phyloP scores from a whole-genome alignment of 1,284 basidiomycete species.

The Volvariella surrecta region DNA sequence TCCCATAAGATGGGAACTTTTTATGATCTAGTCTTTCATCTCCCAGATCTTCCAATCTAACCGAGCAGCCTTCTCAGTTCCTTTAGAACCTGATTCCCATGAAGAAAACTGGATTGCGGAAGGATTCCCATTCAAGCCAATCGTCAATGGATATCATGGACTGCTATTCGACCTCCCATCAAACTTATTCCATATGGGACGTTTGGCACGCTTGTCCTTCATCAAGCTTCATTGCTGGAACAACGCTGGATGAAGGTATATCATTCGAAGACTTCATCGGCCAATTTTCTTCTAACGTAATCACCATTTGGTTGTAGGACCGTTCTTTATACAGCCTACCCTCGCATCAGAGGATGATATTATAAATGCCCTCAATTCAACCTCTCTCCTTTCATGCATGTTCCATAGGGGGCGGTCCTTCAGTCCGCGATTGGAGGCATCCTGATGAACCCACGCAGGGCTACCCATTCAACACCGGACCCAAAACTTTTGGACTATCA shows the following conservation, averaged over 20 bases:
- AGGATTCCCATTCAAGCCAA: constrained; percentile 28
- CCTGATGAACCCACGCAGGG: constrained; percentile 39
- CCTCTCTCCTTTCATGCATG: constrained; percentile 23
- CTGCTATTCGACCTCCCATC: constrained; percentile 34
- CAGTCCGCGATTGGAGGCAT: constrained; percentile 33
- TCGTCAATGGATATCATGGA: constrained; percentile 33
- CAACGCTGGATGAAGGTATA: constrained; percentile 39
- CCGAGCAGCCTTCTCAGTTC: constrained; percentile 20
- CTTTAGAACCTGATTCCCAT: constrained; percentile 22
- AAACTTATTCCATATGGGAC: constrained; percentile 21
- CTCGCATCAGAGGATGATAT: constrained; percentile 23
- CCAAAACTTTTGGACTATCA: constrained; percentile 38
- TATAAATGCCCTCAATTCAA: constrained; percentile 17
- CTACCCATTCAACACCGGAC: constrained; percentile 42
- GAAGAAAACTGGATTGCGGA: constrained; percentile 30
- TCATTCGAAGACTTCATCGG: background rate
- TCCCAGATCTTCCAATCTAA: constrained; percentile 43
- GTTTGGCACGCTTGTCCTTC: constrained; percentile 34
- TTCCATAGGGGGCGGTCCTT: too few species aligned
- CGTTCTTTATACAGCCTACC: constrained; percentile 23
- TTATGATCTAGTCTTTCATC: background rate
- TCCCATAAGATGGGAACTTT: background rate
- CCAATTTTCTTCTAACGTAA: too few species aligned
- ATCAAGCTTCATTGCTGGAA: constrained; percentile 40
- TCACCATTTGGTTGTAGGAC: constrained; percentile 25